Base-by-base conservation (phyloP, 768 basidiomycete genomes). In the Fomitopsis pulvina region DNA sequence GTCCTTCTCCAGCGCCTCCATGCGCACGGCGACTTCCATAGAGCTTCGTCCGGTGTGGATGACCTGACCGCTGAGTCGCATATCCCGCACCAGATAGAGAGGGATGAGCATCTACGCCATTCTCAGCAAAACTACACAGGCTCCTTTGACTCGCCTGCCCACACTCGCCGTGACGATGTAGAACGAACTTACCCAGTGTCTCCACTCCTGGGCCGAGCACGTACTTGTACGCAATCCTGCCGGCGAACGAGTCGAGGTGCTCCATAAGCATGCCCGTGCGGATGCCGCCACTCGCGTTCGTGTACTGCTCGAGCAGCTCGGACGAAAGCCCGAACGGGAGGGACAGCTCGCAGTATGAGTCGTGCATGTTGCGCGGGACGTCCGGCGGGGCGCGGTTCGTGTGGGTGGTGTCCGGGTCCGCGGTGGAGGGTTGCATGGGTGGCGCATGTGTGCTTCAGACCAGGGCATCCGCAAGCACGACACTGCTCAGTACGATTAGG, bases 121-220 rank as follows among this genome's bases (percentile, higher is more conserved):
- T n/a, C n/a, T n/a, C n/a, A n/a, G n/a, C n/a, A n/a, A n/a, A n/a
- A n/a, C n/a, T n/a, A n/a, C n/a, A n/a, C n/a, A n/a, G n/a, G n/a
- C n/a, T n/a, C n/a, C n/a, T n/a, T n/a, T n/a, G n/a, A n/a, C 66
- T 27, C 49, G 80, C 84, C 88, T 69, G 59, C 92, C 88, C 2
- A 89, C 89, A 5, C 83, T 79, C 29, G 89, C 90, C 2, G 90
- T 92, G 11, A 90, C 89, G 55, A 92, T 77, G 55, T 91, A 92
- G 57, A 89, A 82, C 1, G 44, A 85, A 76, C 20, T 79, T 68
- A 34, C 78, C 78, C 2, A 83, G 64, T 1, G 72, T 75, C 53
- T 75, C 66, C 18, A 80, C 76, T 10, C 65, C 67, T 0, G 83
- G 84, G 1, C 83, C 85, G 4, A 87, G 74, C 75, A 88, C 73